Percentiles rank a stretch among this genome's conserved stretches.
Evolutionary conservation across 768 basidiomycete species (phyloP).

Genomic region (Zangia roseola): DNA sequence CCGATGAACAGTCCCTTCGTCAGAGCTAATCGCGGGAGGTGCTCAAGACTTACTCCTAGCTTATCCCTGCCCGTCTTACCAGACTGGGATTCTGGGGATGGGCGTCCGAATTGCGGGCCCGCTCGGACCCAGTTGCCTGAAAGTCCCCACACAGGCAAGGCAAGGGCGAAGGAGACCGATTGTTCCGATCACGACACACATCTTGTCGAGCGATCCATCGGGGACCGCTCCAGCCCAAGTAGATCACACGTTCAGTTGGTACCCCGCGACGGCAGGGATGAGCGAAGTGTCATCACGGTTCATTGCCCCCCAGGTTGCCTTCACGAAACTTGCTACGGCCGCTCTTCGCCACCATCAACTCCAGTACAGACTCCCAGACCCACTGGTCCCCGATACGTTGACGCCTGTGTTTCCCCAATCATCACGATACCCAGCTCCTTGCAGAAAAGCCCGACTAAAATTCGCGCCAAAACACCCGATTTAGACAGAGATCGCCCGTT

Average conservation of each 20-base stretch:
- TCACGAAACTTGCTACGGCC: conserved; percentile 15
- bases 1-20: conserved; percentile 15
- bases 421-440: conserved; percentile 1
- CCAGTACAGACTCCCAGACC: not conserved
- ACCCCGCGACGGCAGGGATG: conserved; percentile 8
- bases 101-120: not conserved
- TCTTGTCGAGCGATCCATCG: conserved; percentile 2
- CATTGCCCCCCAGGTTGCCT: conserved; percentile 19
- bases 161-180: conserved; percentile 1
- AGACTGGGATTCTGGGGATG: not conserved
- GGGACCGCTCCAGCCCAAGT: not conserved
- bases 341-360: not conserved
- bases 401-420: conserved; percentile 29
- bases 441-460: conserved; percentile 1
- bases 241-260: conserved; percentile 27
- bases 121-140: not conserved
- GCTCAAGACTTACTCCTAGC: conserved; percentile 17
- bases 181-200: not conserved
- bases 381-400: conserved; percentile 20
- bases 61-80: conserved; percentile 19
- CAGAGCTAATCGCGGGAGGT: conserved; percentile 21
- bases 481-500: conserved; percentile 1
- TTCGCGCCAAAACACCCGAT: not conserved
- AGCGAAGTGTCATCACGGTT: conserved; percentile 13
- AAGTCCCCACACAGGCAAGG: not conserved